Evolutionary conservation across 1,284 basidiomycete genomes (phyloP).

Genomic region (Fomitopsis schrenkii): DNA sequence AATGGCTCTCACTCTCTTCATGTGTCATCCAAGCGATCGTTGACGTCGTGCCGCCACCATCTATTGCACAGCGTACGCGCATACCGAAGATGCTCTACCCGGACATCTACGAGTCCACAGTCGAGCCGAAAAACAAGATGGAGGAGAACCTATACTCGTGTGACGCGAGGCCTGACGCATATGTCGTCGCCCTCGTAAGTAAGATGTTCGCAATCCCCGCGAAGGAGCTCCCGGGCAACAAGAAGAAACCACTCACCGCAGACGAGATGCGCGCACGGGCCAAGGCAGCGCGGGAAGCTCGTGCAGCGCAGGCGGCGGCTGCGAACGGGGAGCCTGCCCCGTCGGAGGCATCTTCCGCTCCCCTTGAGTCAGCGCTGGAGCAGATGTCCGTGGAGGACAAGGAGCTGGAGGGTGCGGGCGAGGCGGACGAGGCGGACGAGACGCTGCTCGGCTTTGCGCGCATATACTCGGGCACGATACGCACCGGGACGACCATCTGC

Average conservation of each 20-base stretch:
- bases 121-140: slow-evolving; percentile 70
- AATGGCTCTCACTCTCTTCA: slow-evolving; percentile 95
- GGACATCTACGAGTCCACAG: slow-evolving; percentile 53
- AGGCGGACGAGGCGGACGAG: slow-evolving; percentile 39
- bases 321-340: slow-evolving; percentile 16
- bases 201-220: slow-evolving; percentile 95
- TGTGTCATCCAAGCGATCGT: slow-evolving; percentile 92
- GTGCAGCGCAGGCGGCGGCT: slow-evolving; percentile 26
- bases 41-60: slow-evolving; percentile 88
- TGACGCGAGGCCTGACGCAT: slow-evolving; percentile 53
- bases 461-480: slow-evolving; percentile 87
- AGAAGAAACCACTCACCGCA: slow-evolving; percentile 72
- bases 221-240: slow-evolving; percentile 84
- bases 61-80: slow-evolving; percentile 76
- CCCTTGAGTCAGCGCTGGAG: slow-evolving; percentile 19
- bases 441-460: slow-evolving; percentile 89
- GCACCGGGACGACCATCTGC: slow-evolving; percentile 60
- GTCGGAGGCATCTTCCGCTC: slow-evolving; percentile 16
- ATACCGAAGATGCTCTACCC: slow-evolving; percentile 95
- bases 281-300: slow-evolving; percentile 56
- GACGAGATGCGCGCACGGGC: slow-evolving; percentile 84
- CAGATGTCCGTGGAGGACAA: slow-evolving; percentile 18
- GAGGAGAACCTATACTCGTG: slow-evolving; percentile 83
- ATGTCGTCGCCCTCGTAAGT: slow-evolving; percentile 87
- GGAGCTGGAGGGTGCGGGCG: slow-evolving; percentile 6